Evolutionary conservation across 73 alveolate genomes (phyloP).

Genomic region (Tetrahymena thermophila): DNA sequence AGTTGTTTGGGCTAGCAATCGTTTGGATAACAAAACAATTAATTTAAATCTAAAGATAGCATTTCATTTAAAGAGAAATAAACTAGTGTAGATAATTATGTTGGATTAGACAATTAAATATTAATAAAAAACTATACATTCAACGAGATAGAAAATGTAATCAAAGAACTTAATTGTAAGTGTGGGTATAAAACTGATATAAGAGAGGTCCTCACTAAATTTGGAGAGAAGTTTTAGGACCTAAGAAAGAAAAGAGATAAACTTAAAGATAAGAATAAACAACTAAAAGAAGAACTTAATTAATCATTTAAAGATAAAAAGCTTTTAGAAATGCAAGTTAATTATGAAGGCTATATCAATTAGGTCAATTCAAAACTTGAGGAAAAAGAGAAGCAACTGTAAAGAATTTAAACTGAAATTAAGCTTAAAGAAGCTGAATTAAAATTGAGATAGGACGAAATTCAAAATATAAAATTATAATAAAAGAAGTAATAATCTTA

Average conservation of each 20-base stretch:
- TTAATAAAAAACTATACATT: neutral
- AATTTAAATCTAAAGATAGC: neutral
- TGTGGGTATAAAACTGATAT: neutral
- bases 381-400: neutral
- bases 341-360: neutral
- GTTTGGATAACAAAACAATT: neutral
- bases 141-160: neutral
- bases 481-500: neutral
- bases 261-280: neutral
- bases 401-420: neutral
- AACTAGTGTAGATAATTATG: neutral
- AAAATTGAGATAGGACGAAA: neutral
- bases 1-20: neutral
- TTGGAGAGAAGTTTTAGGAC: neutral
- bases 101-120: neutral
- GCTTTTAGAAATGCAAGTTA: neutral
- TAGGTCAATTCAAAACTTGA: neutral
- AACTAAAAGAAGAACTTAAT: neutral
- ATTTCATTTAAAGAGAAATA: neutral
- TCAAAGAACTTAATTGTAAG: neutral
- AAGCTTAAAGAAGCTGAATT: neutral
- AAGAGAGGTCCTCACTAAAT: neutral
- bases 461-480: neutral
- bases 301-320: neutral
- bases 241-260: neutral